Evolutionary conservation across 2,329 filamentous ascomycete species (phyloP).

Genomic region (Tolypocladium cylindrosporum): DNA sequence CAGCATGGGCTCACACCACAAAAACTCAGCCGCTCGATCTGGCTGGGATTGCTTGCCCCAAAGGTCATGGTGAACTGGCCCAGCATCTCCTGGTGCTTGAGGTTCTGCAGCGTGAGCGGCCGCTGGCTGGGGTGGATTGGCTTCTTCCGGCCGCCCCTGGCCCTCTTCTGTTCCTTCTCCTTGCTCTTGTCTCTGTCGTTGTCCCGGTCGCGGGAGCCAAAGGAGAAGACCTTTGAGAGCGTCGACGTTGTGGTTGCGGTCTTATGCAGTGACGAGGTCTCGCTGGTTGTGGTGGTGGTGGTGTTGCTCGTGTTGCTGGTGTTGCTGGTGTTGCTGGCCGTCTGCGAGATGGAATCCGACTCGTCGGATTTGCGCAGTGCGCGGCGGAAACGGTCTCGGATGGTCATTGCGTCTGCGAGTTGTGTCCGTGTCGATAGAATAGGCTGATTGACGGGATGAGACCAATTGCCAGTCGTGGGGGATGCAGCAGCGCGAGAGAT

Average conservation of each 20-base stretch:
- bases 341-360: conserved; percentile 20
- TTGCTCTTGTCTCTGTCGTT: conserved; percentile 10
- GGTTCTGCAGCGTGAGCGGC: conserved; percentile 33
- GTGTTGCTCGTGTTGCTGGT: conserved; percentile 18
- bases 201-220: conserved; percentile 13
- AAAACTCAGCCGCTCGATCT: conserved; percentile 22
- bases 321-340: conserved; percentile 19
- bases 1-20: conserved; percentile 33
- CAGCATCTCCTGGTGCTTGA: conserved; percentile 36
- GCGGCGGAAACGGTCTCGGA: conserved; percentile 31
- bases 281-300: conserved; percentile 16
- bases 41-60: conserved; percentile 24
- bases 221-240: conserved; percentile 20
- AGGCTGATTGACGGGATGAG: not conserved
- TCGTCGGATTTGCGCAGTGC: conserved; percentile 26
- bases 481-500: not conserved
- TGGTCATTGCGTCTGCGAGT: conserved; percentile 22
- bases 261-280: conserved; percentile 20
- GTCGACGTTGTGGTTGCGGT: conserved; percentile 14
- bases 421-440: not conserved
- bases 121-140: conserved; percentile 32
- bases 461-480: not conserved
- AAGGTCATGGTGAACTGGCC: conserved; percentile 36
- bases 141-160: conserved; percentile 13
- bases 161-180: conserved; percentile 11